phyloP scores from a whole-genome alignment of 768 basidiomycete species.

The Leucocoprinus birnbaumii region DNA sequence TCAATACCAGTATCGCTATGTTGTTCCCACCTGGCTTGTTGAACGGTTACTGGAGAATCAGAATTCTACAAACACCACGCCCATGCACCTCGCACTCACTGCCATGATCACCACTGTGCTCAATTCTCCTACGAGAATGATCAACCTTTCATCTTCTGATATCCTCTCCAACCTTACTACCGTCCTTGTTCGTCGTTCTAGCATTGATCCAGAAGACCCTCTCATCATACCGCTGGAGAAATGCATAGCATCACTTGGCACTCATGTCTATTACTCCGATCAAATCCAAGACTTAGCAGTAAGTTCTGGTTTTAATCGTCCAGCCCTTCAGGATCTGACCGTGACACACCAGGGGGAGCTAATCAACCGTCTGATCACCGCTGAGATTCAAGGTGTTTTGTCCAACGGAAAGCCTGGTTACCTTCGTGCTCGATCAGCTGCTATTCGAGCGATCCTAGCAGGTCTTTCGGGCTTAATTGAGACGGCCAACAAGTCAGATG shows the following conservation, averaged over 20 bases:
- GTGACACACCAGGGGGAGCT: conserved; percentile 57
- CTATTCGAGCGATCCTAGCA: conserved; percentile 67
- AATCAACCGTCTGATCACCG: conserved; percentile 64
- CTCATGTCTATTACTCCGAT: conserved; percentile 93
- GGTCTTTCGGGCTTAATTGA: conserved; percentile 69
- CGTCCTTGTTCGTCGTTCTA: conserved; percentile 68
- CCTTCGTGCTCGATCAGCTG: conserved; percentile 49
- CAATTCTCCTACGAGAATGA: conserved; percentile 75
- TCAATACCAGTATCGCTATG: conserved; percentile 91
- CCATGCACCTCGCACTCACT: conserved; percentile 59
- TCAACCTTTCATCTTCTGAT: conserved; percentile 90
- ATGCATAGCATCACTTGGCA: conserved; percentile 80
- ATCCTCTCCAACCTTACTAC: conserved; percentile 76
- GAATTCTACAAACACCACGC: conserved; percentile 43
- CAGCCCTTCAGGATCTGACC: not conserved
- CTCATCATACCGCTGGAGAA: conserved; percentile 68
- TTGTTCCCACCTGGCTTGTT: conserved; percentile 80
- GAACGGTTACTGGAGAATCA: conserved; percentile 69
- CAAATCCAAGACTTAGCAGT: conserved; percentile 90
- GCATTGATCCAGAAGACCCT: conserved; percentile 57
- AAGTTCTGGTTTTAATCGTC: conserved; percentile 18
- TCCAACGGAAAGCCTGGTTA: conserved; percentile 30
- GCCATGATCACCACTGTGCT: conserved; percentile 84
- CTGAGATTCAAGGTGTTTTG: conserved; percentile 63
- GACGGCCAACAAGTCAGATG: conserved; percentile 52